Conservation (phyloP, 345 rosid species). For the Odontarrhena argentea region DNA sequence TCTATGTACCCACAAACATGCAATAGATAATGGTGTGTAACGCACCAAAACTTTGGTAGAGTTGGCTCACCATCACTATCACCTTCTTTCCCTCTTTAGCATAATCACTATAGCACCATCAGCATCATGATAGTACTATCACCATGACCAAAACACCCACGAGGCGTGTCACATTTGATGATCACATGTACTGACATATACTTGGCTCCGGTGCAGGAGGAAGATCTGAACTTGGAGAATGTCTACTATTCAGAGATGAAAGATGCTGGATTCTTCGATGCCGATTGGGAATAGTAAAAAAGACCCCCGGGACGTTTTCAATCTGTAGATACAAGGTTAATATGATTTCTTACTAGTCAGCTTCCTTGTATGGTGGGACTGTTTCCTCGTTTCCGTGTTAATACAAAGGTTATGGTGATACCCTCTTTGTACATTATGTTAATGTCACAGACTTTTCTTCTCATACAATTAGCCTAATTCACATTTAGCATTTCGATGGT, state of each 20-base stretch:
- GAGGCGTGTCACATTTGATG: slow-evolving; percentile 8
- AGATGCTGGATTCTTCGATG: slow-evolving; percentile 95
- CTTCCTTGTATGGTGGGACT: slow-evolving; percentile 16
- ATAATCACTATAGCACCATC: background rate
- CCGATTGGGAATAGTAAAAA: slow-evolving; percentile 71
- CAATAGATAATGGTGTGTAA: background rate
- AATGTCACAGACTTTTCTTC: background rate
- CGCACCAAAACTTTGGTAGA: too few relatives aligned
- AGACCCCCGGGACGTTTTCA: background rate
- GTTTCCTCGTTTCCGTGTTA: slow-evolving; percentile 20
- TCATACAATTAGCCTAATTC: background rate
- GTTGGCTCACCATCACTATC: background rate
- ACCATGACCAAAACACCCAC: slow-evolving; percentile 14
- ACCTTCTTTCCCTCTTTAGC: background rate
- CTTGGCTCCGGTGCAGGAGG: slow-evolving; percentile 59
- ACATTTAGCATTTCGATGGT: background rate
- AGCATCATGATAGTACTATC: background rate
- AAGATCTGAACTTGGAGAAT: slow-evolving; percentile 80
- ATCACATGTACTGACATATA: slow-evolving; percentile 19
- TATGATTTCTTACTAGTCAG: slow-evolving; percentile 2
- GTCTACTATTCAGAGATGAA: slow-evolving; percentile 97
- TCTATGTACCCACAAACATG: background rate
- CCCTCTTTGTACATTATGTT: slow-evolving; percentile 19
- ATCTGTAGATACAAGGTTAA: slow-evolving; percentile 31
- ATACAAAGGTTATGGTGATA: slow-evolving; percentile 7